phyloP scores from a whole-genome alignment of 2,329 filamentous ascomycete genomes.

The Huntiella decipiens region DNA sequence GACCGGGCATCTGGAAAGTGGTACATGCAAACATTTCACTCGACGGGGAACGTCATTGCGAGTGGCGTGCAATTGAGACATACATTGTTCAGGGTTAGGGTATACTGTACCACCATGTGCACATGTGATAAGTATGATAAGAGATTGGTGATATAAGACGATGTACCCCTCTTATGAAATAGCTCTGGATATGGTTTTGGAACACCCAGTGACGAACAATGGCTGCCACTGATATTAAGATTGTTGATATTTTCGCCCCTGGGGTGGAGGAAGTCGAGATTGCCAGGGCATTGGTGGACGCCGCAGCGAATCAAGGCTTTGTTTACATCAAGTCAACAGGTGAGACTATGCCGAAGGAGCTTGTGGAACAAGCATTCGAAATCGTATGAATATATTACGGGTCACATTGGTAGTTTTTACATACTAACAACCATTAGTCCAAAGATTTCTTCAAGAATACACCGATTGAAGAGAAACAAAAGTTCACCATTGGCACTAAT shows the following conservation, averaged over 20 bases:
- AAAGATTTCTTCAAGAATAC: conserved; percentile 33
- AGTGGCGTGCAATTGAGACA: too few relatives aligned
- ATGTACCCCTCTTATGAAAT: too few relatives aligned
- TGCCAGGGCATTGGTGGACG: conserved; percentile 55
- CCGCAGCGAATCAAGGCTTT: conserved; percentile 70
- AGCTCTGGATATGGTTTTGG: too few relatives aligned
- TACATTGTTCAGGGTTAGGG: too few relatives aligned
- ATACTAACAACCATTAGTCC: neutral
- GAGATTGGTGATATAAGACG: too few relatives aligned
- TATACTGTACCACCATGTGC: too few relatives aligned
- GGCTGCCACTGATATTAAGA: conserved; percentile 18
- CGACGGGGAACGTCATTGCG: too few relatives aligned
- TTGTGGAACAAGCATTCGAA: conserved; percentile 53
- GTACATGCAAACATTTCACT: too few relatives aligned
- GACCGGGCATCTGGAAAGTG: too few relatives aligned
- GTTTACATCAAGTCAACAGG: conserved; percentile 69
- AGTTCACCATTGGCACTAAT: conserved; percentile 56
- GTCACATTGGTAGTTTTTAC: neutral
- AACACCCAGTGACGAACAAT: neutral
- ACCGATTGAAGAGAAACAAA: conserved; percentile 49
- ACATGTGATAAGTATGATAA: too few relatives aligned
- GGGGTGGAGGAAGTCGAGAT: conserved; percentile 31
- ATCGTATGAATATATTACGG: conserved; percentile 32
- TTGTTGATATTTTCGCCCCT: conserved; percentile 59
- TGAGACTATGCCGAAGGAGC: conserved; percentile 43